These are phyloP conservation scores for Fusarium tjaetaba DNA, from an alignment of 2,329 filamentous ascomycete genomes.

Conservation along the genomic window DNA sequence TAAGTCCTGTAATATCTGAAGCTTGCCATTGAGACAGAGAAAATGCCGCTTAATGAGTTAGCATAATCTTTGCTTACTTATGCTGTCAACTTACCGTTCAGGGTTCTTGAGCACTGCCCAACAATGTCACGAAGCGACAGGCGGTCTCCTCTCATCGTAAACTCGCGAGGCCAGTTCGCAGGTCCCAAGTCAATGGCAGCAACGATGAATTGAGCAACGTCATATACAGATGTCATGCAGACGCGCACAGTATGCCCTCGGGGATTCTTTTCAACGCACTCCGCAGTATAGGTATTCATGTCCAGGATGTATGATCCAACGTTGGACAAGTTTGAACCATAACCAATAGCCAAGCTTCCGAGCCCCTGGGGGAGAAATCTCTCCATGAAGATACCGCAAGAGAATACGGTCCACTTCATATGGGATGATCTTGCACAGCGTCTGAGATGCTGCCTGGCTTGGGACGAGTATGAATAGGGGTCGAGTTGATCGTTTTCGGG, in stretches of 20 bases:
- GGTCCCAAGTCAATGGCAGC: conserved; percentile 72
- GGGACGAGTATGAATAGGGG: conserved; percentile 59
- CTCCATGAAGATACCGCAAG: conserved; percentile 81
- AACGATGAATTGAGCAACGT: conserved; percentile 76
- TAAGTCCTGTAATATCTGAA: conserved; percentile 53
- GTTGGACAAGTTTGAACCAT: conserved; percentile 60
- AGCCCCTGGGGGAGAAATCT: conserved; percentile 76
- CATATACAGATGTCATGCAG: conserved; percentile 74
- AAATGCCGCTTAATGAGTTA: conserved; percentile 52
- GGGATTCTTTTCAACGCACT: conserved; percentile 66
- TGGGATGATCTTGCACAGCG: conserved; percentile 58
- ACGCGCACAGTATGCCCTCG: conserved; percentile 63
- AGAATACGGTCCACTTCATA: conserved; percentile 76
- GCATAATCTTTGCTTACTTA: background rate
- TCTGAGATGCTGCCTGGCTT: conserved; percentile 66
- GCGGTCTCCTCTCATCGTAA: conserved; percentile 74
- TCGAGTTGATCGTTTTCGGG: conserved; percentile 68
- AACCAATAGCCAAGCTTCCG: conserved; percentile 66
- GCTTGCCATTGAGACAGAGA: conserved; percentile 52
- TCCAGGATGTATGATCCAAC: conserved; percentile 76
- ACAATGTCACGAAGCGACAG: conserved; percentile 70
- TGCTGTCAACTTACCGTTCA: conserved; percentile 53
- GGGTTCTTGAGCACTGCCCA: conserved; percentile 57
- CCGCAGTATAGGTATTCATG: conserved; percentile 65
- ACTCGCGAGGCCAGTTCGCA: conserved; percentile 72